A percentile compares a stretch with the other conserved stretches of the same genome.
phyloP scores from a whole-genome alignment of 2,329 filamentous ascomycete species.

The Fusarium foetens region DNA sequence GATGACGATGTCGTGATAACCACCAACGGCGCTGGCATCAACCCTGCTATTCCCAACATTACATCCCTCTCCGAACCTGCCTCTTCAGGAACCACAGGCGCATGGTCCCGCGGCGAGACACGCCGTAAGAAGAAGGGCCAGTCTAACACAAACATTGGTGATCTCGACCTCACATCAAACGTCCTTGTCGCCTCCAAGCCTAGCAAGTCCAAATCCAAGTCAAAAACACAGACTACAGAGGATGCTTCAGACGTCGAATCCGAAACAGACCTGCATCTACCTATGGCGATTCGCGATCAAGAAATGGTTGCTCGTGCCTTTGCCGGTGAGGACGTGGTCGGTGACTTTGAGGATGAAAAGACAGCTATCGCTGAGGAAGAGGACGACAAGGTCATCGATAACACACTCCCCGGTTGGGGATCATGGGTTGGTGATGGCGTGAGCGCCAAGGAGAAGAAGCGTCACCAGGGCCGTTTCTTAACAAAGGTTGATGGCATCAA shows the following conservation, averaged over 20 bases:
- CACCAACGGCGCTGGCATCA: slow-evolving; percentile 28
- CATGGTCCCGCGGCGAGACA: slow-evolving; percentile 55
- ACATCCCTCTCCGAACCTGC: slow-evolving; percentile 31
- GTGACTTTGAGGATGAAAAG: slow-evolving; percentile 86
- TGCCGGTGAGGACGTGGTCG: slow-evolving; percentile 85
- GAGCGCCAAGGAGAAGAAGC: slow-evolving; percentile 73
- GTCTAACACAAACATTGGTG: slow-evolving; percentile 45
- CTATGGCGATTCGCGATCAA: slow-evolving; percentile 68
- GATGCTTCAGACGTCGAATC: slow-evolving; percentile 51
- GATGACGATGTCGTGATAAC: slow-evolving; percentile 46
- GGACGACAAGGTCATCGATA: slow-evolving; percentile 83
- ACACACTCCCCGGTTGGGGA: slow-evolving; percentile 94
- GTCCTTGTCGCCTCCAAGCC: slow-evolving; percentile 47
- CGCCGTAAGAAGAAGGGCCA: slow-evolving; percentile 54
- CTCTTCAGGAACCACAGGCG: slow-evolving; percentile 48
- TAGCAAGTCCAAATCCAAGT: slow-evolving; percentile 46
- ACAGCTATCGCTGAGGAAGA: slow-evolving; percentile 75
- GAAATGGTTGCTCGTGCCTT: slow-evolving; percentile 85
- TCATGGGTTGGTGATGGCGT: slow-evolving; percentile 89
- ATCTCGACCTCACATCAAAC: slow-evolving; percentile 55
- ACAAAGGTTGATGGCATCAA: slow-evolving; percentile 78
- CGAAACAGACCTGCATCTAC: slow-evolving; percentile 62
- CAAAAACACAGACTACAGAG: slow-evolving; percentile 40
- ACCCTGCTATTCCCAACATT: slow-evolving; percentile 36
- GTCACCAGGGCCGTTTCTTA: slow-evolving; percentile 70